Evolutionary conservation across 176 grass and related monocot genomes (phyloP).

Genomic region (Saccharum spontaneum): DNA sequence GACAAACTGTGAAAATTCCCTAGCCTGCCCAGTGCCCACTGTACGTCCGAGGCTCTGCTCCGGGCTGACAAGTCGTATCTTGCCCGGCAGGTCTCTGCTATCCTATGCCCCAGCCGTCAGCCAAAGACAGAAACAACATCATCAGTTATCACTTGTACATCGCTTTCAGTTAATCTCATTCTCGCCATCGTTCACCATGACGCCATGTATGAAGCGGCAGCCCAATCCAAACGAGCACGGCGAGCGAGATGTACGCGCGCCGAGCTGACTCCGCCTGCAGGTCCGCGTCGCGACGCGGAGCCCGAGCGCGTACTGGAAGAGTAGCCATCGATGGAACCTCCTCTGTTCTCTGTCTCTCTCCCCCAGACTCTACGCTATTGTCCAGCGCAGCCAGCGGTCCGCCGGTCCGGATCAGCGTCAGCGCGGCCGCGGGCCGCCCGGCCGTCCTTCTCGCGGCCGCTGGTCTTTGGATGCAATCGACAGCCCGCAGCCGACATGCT

Average conservation of each 20-base stretch:
- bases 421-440: background rate
- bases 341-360: no score
- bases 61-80: background rate
- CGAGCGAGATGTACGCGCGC: background rate
- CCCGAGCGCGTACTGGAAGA: background rate
- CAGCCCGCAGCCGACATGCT: constrained; percentile 56
- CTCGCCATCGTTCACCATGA: background rate
- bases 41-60: no score
- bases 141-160: background rate
- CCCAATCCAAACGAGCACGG: background rate
- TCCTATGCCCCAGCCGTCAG: background rate
- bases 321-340: constrained; percentile 12
- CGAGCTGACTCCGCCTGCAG: background rate
- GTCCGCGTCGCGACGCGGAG: background rate
- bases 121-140: background rate
- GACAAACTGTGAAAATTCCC: no score
- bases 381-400: background rate
- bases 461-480: constrained; percentile 19
- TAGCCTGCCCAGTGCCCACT: no score
- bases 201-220: background rate
- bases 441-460: constrained; percentile 14
- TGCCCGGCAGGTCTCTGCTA: background rate
- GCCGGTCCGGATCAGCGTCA: background rate
- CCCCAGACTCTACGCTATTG: background rate
- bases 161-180: background rate